These are phyloP conservation scores for Mucor irregularis DNA, from an alignment of 371 early-diverging fungal species.

Conservation along the genomic window DNA sequence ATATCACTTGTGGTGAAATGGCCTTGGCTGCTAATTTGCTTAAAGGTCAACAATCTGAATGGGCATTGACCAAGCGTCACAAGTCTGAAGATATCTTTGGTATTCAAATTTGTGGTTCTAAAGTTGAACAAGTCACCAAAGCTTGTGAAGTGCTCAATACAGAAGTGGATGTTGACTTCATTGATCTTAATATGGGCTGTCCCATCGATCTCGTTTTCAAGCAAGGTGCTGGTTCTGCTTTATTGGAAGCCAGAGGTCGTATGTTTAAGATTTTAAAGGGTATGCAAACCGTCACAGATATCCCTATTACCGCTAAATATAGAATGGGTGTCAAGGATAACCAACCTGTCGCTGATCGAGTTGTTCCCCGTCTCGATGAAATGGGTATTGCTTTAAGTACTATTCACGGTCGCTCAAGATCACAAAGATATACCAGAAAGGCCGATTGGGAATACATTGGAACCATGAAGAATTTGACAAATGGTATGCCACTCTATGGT, in stretches of 20 bases:
- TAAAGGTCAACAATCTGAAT: conserved; percentile 76
- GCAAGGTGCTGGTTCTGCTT: conserved; percentile 83
- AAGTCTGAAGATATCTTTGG: conserved; percentile 92
- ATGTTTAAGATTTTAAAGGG: conserved; percentile 79
- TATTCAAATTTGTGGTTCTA: conserved; percentile 80
- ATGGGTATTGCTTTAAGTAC: conserved; percentile 52
- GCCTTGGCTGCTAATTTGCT: conserved; percentile 77
- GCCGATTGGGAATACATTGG: conserved; percentile 94
- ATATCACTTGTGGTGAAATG: conserved; percentile 98
- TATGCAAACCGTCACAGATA: conserved; percentile 68
- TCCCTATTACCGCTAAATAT: conserved; percentile 91
- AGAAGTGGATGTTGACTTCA: conserved; percentile 82
- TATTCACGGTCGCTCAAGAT: conserved; percentile 91
- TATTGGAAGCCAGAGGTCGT: conserved; percentile 68
- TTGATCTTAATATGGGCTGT: conserved; percentile 96
- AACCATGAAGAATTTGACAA: conserved; percentile 49
- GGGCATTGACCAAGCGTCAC: conserved; percentile 90
- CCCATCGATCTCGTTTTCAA: conserved; percentile 90
- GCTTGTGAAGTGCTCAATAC: conserved; percentile 74
- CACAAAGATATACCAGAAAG: conserved; percentile 88
- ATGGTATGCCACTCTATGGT: conserved; percentile 62
- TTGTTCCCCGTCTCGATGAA: conserved; percentile 68
- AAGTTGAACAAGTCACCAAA: conserved; percentile 63
- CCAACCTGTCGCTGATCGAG: conserved; percentile 69
- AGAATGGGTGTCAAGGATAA: conserved; percentile 79